Conservation (phyloP, 768 basidiomycete genomes). For the Hysterangium stoloniferum region DNA sequence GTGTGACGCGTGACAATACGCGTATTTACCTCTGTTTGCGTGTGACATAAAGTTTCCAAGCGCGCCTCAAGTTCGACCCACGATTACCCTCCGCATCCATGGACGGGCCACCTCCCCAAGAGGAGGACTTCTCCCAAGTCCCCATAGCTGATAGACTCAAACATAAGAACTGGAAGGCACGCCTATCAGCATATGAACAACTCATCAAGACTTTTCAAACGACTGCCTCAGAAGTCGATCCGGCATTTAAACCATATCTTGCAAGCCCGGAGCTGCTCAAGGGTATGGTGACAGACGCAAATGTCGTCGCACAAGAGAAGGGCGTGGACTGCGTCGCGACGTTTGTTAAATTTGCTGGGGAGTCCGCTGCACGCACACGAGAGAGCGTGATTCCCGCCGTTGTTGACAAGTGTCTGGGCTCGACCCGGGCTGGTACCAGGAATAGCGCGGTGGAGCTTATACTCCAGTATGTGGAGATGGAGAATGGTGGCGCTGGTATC, state of each 20-base stretch:
- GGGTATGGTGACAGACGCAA: conserved; percentile 84
- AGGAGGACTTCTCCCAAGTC: conserved; percentile 86
- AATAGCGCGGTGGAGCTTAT: conserved; percentile 78
- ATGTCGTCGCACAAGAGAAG: conserved; percentile 97
- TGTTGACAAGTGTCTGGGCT: conserved; percentile 94
- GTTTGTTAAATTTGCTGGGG: conserved; percentile 87
- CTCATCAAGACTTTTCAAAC: conserved; percentile 82
- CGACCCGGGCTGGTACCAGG: conserved; percentile 84
- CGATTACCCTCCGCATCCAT: conserved; percentile 31
- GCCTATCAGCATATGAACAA: conserved; percentile 85
- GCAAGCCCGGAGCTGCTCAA: conserved; percentile 71
- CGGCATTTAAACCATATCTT: conserved; percentile 85
- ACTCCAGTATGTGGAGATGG: conserved; percentile 88
- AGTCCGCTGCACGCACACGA: conserved; percentile 74
- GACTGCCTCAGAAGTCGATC: conserved; percentile 89
- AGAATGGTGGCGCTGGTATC: conserved; percentile 80
- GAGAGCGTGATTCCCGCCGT: conserved; percentile 80
- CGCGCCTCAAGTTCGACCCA: background rate
- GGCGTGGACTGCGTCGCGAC: conserved; percentile 84
- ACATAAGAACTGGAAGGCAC: conserved; percentile 99
- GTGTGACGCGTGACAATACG: background rate
- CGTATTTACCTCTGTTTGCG: background rate
- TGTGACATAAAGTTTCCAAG: background rate
- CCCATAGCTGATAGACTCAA: conserved; percentile 72
- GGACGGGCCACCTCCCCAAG: conserved; percentile 88